phyloP scores from a whole-genome alignment of 2,329 filamentous ascomycete species.

The Thielaviopsis euricoi region DNA sequence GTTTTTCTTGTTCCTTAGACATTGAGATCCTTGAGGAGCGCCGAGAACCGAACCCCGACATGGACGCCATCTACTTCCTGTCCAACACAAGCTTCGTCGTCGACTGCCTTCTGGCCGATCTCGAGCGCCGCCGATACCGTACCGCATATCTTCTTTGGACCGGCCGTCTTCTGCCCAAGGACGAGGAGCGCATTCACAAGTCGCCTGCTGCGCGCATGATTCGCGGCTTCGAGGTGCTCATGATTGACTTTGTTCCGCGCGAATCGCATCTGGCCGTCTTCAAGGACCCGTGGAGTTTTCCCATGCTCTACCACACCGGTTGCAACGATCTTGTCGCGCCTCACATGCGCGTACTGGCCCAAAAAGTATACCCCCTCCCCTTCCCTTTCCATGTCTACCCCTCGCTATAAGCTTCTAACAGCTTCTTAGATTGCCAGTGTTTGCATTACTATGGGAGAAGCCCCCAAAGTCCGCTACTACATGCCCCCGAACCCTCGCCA shows the following conservation, averaged over 20 bases:
- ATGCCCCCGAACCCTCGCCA: conserved; percentile 57
- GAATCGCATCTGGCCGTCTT: conserved; percentile 89
- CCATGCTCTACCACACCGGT: conserved; percentile 73
- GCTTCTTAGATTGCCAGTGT: conserved; percentile 55
- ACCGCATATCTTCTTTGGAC: conserved; percentile 77
- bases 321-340: conserved; percentile 71
- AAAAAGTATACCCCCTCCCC: conserved; percentile 46
- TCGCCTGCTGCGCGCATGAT: conserved; percentile 55
- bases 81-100: conserved; percentile 76
- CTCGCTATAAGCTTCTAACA: neutral
- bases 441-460: conserved; percentile 85
- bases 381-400: neutral
- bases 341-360: conserved; percentile 72
- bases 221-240: conserved; percentile 64
- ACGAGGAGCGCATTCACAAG: conserved; percentile 59
- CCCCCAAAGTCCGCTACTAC: conserved; percentile 86
- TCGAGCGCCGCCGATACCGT: conserved; percentile 69
- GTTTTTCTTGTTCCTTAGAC: conserved; percentile 42
- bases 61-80: conserved; percentile 89
- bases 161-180: conserved; percentile 48
- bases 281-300: conserved; percentile 89
- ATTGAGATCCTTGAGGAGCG: conserved; percentile 87
- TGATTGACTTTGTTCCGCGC: conserved; percentile 76
- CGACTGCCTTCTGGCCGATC: conserved; percentile 84
- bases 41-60: conserved; percentile 66